A percentile compares a stretch with the other conserved stretches of the same genome.
phyloP scores from a whole-genome alignment of 2,329 filamentous ascomycete species.

The Gnomoniopsis smithogilvyi region DNA sequence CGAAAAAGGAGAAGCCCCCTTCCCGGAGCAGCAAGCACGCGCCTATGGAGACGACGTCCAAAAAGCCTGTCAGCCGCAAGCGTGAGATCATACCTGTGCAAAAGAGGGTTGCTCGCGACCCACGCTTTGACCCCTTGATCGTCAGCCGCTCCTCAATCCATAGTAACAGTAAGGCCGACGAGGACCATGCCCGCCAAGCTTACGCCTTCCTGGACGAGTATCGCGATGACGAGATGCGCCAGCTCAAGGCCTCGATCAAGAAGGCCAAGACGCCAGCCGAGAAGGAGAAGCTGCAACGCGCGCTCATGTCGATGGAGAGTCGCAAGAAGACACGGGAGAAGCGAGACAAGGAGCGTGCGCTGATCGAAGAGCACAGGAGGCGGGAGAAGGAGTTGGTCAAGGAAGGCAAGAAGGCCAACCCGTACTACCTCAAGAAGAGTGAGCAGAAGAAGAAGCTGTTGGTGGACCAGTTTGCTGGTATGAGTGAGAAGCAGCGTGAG shows the following conservation, averaged over 20 bases:
- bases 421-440: constrained; percentile 89
- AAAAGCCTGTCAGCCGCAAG: constrained; percentile 76
- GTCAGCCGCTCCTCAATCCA: constrained; percentile 23
- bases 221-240: constrained; percentile 75
- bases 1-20: constrained; percentile 35
- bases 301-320: constrained; percentile 75
- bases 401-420: constrained; percentile 83
- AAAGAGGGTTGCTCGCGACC: constrained; percentile 68
- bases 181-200: constrained; percentile 60
- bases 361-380: constrained; percentile 73
- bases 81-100: constrained; percentile 64
- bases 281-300: constrained; percentile 68
- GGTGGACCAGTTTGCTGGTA: constrained; percentile 72
- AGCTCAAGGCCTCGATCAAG: constrained; percentile 66
- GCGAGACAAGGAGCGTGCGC: constrained; percentile 65
- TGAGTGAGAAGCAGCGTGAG: constrained; percentile 84
- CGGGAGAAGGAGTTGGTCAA: constrained; percentile 81
- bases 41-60: constrained; percentile 77
- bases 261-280: constrained; percentile 60
- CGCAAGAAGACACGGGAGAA: constrained; percentile 66
- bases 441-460: constrained; percentile 87
- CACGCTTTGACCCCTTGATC: constrained; percentile 73
- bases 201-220: constrained; percentile 91
- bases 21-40: constrained; percentile 72
- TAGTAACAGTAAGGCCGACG: constrained; percentile 43